Conservation (phyloP, 257 asterid genomes). For the Forsythia viridissima region DNA sequence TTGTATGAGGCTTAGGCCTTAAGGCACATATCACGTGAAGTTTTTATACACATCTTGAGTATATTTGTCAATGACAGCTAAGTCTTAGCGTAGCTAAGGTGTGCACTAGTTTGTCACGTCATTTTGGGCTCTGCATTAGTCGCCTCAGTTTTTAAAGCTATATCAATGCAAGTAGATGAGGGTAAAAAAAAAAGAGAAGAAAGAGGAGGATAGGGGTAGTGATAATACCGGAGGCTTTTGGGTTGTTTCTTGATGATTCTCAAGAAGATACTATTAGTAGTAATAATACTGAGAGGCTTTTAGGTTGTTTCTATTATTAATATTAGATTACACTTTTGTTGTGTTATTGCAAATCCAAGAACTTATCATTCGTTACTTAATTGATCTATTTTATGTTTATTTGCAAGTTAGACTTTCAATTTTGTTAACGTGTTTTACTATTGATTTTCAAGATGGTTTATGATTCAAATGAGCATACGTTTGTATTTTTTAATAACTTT, state of each 20-base stretch:
- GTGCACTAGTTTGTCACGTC: background rate
- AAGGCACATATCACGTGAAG: background rate
- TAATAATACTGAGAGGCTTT: background rate
- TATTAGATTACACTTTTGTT: background rate
- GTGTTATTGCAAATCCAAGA: background rate
- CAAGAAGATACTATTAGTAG: background rate
- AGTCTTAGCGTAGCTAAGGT: background rate
- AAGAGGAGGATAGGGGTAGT: background rate
- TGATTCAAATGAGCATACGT: background rate
- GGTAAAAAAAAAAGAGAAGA: background rate
- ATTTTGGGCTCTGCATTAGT: background rate
- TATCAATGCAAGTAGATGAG: background rate
- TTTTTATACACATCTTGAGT: background rate
- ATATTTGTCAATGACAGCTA: background rate
- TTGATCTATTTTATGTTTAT: background rate
- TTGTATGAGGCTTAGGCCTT: background rate
- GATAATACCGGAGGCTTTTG: background rate
- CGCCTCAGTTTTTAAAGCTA: background rate
- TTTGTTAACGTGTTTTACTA: no score
- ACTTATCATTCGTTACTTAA: background rate
- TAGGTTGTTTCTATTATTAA: background rate
- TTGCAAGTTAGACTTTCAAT: background rate
- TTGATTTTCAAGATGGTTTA: no score
- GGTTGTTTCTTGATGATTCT: background rate
- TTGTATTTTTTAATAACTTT: background rate